Base-by-base conservation (phyloP, 2,329 filamentous ascomycete genomes). In the Hypoxylon sp. region DNA sequence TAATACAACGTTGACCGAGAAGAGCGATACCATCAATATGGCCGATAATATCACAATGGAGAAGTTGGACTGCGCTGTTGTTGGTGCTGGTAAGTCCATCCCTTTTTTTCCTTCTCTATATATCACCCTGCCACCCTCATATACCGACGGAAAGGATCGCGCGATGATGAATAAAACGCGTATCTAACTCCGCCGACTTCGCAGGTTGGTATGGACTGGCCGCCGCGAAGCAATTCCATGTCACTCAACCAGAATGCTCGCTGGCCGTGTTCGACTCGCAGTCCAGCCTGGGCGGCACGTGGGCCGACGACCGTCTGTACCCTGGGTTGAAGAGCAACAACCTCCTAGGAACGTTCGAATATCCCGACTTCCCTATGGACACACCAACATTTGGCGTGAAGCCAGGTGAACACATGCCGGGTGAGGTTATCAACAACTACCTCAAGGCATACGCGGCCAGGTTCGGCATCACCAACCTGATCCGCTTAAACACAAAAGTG, bases 251-350 rank as follows among this genome's bases (percentile, higher is more conserved):
- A 1, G 74, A 81, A 27, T 81, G 82, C 61, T 83, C 82, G 2
- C 74, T 91, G 23, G 78, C 84, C 1, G 75, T 92, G 5, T 77
- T 92, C 45, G 90, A 92, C 51, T 79, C 82, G 2, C 81, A 82
- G 11, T 75, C 81, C 23, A 85, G 84, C 0, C 73, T 89, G 8
- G 91, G 91, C 1, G 91, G 91, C 11, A 88, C 88, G 12, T 94
- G 91, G 91, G 85, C 88, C 9, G 81, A 87, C 67, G 81, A 90
- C 37, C 84, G 90, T 1, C 79, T 92, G 1, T 90, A 94, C 74
- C 86, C 88, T 0, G 88, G 87, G 1, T 82, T 94, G 53, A 90
- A 88, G 72, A 88, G 87, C 56, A 94, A 94, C 78, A 94, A 93
- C 74, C 84, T 92, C 75, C 77, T 89, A 9, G 91, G 91, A 3